Percentiles rank a stretch among this genome's conserved stretches.
Conservation (phyloP, 2,329 filamentous ascomycete genomes). For the Zelopaecilomyces penicillatus region DNA sequence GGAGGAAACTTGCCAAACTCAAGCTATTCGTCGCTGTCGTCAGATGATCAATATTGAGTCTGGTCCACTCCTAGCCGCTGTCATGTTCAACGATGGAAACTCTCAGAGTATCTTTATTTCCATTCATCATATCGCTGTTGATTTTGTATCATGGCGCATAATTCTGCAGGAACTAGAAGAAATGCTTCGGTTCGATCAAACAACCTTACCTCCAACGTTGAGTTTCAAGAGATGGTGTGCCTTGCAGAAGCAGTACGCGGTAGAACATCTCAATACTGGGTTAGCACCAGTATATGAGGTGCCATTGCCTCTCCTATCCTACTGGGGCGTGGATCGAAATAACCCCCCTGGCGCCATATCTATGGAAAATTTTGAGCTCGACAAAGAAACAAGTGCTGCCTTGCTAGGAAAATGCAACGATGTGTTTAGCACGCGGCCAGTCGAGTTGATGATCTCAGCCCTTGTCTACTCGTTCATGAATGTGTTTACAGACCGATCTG, state of each 20-base stretch:
- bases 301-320: neutral
- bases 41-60: neutral
- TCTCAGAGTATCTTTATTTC: neutral
- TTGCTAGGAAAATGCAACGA: conserved; percentile 6
- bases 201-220: neutral
- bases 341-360: neutral
- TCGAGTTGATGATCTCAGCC: conserved; percentile 13
- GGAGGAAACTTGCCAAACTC: neutral
- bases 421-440: conserved; percentile 5
- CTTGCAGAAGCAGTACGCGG: conserved; percentile 1
- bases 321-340: neutral
- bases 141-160: conserved; percentile 13
- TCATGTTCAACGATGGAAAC: neutral
- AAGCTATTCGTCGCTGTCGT: neutral
- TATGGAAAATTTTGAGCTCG: conserved; percentile 3
- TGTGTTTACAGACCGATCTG: conserved; percentile 17
- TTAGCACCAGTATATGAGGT: no score
- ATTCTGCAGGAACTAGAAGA: conserved; percentile 9
- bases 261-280: neutral
- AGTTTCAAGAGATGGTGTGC: neutral
- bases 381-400: neutral
- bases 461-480: conserved; percentile 15
- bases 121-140: conserved; percentile 11
- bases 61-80: conserved; percentile 2
- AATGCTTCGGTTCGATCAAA: neutral